Evolutionary conservation across 2,329 filamentous ascomycete species (phyloP).

Genomic region (Sclerotinia trifoliorum): DNA sequence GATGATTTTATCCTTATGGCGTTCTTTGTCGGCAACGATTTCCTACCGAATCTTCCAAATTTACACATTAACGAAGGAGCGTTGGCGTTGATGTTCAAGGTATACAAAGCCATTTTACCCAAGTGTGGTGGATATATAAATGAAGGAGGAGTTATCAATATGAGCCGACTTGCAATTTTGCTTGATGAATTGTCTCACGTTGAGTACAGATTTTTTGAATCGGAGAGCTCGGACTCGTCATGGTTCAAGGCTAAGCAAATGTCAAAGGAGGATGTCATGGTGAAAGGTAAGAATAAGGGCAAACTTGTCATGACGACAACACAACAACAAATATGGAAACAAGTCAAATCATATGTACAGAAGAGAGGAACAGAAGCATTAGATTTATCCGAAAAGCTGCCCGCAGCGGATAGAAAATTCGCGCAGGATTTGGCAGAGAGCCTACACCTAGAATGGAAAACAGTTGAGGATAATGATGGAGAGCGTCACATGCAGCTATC

Average conservation of each 20-base stretch:
- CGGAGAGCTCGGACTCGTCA: slow-evolving; percentile 80
- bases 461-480: slow-evolving; percentile 61
- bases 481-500: slow-evolving; percentile 65
- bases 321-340: slow-evolving; percentile 80
- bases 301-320: slow-evolving; percentile 72
- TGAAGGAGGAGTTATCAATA: slow-evolving; percentile 87
- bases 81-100: slow-evolving; percentile 92
- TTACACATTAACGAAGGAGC: slow-evolving; percentile 98
- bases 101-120: slow-evolving; percentile 89
- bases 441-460: slow-evolving; percentile 64
- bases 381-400: slow-evolving; percentile 72
- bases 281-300: slow-evolving; percentile 60
- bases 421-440: slow-evolving; percentile 79
- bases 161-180: slow-evolving; percentile 73
- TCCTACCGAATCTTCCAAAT: slow-evolving; percentile 92
- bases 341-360: slow-evolving; percentile 78
- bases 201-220: slow-evolving; percentile 89
- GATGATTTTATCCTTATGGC: slow-evolving; percentile 99
- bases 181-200: slow-evolving; percentile 83
- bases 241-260: slow-evolving; percentile 89
- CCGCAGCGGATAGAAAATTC: slow-evolving; percentile 85
- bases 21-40: slow-evolving; percentile 99
- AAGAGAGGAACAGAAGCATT: slow-evolving; percentile 64
- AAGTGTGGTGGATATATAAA: slow-evolving; percentile 94
- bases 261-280: slow-evolving; percentile 65